A percentile compares a stretch with the other conserved stretches of the same genome.
Conservation (phyloP, 2,329 filamentous ascomycete species). For the Nakataea oryzae region DNA sequence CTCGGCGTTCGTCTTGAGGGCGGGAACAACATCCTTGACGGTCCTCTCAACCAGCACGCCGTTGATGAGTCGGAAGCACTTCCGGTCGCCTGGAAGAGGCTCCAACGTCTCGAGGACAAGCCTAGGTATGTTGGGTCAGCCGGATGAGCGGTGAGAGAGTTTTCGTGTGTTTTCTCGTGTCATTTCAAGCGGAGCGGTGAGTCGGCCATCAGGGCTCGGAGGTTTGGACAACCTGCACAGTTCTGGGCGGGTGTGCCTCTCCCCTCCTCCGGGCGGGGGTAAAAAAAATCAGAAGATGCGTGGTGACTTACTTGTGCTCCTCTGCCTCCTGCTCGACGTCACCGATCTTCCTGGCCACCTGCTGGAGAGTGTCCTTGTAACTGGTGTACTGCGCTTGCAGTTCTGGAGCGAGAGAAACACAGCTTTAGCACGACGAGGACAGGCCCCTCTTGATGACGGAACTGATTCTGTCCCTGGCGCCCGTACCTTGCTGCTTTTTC, state of each 20-base stretch:
- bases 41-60: constrained; percentile 91
- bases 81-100: constrained; percentile 73
- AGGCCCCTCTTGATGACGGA: background rate
- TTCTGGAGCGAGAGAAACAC: constrained; percentile 38
- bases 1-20: constrained; percentile 86
- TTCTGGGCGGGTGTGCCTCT: too few relatives aligned
- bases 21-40: constrained; percentile 83
- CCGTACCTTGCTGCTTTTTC: constrained; percentile 65
- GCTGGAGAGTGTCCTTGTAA: constrained; percentile 72
- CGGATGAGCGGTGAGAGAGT: constrained; percentile 15
- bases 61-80: constrained; percentile 98
- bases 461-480: background rate
- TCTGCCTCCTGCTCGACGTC: constrained; percentile 96
- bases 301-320: constrained; percentile 78
- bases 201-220: background rate
- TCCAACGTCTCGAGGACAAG: constrained; percentile 88
- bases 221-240: background rate
- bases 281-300: constrained; percentile 4
- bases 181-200: background rate
- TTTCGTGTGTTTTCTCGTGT: background rate
- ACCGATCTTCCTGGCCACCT: constrained; percentile 90
- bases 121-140: constrained; percentile 32
- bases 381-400: constrained; percentile 71
- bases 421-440: background rate
- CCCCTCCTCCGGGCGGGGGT: background rate